Evolutionary conservation across 2,329 filamentous ascomycete species (phyloP).

Genomic region (Macrophomina phaseolina): DNA sequence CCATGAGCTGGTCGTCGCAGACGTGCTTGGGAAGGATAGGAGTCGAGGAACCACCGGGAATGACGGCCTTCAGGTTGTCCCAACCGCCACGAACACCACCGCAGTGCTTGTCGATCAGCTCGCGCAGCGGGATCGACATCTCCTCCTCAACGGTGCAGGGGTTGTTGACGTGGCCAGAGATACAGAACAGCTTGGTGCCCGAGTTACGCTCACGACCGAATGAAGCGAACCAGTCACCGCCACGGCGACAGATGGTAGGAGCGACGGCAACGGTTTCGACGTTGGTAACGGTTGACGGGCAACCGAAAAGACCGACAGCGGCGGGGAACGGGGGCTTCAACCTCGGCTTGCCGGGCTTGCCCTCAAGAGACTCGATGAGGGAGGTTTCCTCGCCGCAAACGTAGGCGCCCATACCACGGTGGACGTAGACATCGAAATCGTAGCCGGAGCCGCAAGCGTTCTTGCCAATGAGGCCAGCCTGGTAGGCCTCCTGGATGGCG

Average conservation of each 20-base stretch:
- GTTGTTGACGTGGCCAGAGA: slow-evolving; percentile 98
- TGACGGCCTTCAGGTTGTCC: slow-evolving; percentile 96
- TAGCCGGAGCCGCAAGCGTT: slow-evolving; percentile 97
- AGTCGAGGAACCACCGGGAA: slow-evolving; percentile 95
- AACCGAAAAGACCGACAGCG: slow-evolving; percentile 95
- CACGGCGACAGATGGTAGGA: slow-evolving; percentile 92
- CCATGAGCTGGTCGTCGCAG: slow-evolving; percentile 97
- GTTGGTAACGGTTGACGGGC: slow-evolving; percentile 96
- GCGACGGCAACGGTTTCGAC: slow-evolving; percentile 96
- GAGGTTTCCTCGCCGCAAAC: slow-evolving; percentile 98
- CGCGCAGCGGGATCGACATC: slow-evolving; percentile 95
- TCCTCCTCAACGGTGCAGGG: slow-evolving; percentile 98
- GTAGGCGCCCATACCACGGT: slow-evolving; percentile 96
- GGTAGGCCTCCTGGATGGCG: slow-evolving; percentile 97
- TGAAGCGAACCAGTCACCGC: slow-evolving; percentile 87
- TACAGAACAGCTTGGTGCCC: slow-evolving; percentile 97
- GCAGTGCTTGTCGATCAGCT: slow-evolving; percentile 98
- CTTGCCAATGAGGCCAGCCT: slow-evolving; percentile 93
- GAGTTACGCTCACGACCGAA: slow-evolving; percentile 97
- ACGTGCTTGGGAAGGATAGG: slow-evolving; percentile 89
- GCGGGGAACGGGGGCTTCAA: slow-evolving; percentile 99
- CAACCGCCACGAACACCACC: slow-evolving; percentile 95
- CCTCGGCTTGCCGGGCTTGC: slow-evolving; percentile 97
- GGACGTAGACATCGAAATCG: slow-evolving; percentile 96
- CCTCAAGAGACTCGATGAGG: slow-evolving; percentile 96